Evolutionary conservation across 1,139 yeast genomes (phyloP).

Genomic region (Zygosaccharomyces sapae): DNA sequence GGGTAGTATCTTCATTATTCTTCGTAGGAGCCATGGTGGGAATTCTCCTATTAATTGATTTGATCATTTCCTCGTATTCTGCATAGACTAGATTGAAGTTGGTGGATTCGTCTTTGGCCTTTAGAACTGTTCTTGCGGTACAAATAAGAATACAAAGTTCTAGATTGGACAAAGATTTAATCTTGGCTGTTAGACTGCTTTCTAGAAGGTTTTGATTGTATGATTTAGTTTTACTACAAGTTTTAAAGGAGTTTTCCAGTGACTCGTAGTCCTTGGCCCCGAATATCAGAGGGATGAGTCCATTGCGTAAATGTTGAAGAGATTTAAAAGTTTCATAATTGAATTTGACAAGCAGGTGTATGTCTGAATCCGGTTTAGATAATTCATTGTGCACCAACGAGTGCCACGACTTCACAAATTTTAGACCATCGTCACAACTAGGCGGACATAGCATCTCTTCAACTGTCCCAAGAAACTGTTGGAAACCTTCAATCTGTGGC

Average conservation of each 20-base stretch:
- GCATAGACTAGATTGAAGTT: constrained; percentile 75
- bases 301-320: constrained; percentile 51
- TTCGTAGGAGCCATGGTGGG: constrained; percentile 40
- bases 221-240: constrained; percentile 16
- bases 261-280: constrained; percentile 17
- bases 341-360: constrained; percentile 41
- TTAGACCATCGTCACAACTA: constrained; percentile 15
- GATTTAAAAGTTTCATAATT: constrained; percentile 61
- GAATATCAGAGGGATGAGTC: constrained; percentile 45
- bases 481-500: constrained; percentile 46
- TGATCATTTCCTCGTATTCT: constrained; percentile 63
- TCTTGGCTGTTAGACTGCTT: constrained; percentile 25
- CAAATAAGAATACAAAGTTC: constrained; percentile 68
- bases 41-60: constrained; percentile 44
- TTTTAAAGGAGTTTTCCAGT: constrained; percentile 18
- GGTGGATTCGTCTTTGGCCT: constrained; percentile 49
- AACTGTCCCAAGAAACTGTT: constrained; percentile 41
- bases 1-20: constrained; percentile 25
- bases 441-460: constrained; percentile 35
- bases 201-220: constrained; percentile 32
- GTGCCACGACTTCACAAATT: constrained; percentile 48
- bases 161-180: constrained; percentile 55
- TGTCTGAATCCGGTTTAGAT: constrained; percentile 28
- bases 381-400: constrained; percentile 39
- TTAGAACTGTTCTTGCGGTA: constrained; percentile 66